Percentiles rank a stretch among this genome's conserved stretches.
These are phyloP conservation scores for Taxillus chinensis DNA, from an alignment of 164 flowering plant species.

Conservation along the genomic window DNA sequence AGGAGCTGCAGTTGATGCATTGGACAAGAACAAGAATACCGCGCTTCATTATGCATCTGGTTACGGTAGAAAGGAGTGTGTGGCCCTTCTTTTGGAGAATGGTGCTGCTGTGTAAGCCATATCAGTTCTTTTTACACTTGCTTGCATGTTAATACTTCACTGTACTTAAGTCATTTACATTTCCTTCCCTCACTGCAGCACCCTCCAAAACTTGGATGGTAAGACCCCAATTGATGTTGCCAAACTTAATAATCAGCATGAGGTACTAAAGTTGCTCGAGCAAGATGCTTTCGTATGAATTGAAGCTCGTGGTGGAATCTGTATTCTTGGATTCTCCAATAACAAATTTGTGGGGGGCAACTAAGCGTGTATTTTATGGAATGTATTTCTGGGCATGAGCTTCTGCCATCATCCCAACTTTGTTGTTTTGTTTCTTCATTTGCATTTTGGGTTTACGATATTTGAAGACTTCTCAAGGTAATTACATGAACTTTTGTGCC, in stretches of 20 bases:
- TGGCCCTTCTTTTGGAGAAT: slow-evolving; percentile 72
- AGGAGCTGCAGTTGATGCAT: slow-evolving; percentile 78
- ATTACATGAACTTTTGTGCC: no score
- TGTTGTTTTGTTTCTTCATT: no score
- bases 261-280: slow-evolving; percentile 82
- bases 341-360: no score
- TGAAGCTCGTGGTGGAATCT: background rate
- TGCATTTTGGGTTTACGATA: no score
- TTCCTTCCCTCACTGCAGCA: slow-evolving; percentile 33
- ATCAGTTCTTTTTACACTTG: background rate
- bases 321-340: slow-evolving; percentile 1
- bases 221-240: slow-evolving; percentile 96
- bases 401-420: no score
- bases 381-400: no score
- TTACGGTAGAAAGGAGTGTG: slow-evolving; percentile 95
- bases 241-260: slow-evolving; percentile 81
- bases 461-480: no score
- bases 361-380: no score
- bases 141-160: background rate
- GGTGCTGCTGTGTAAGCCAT: slow-evolving; percentile 93
- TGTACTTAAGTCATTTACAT: background rate
- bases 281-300: slow-evolving; percentile 81
- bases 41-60: slow-evolving; percentile 99
- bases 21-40: slow-evolving; percentile 90
- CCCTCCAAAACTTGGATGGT: slow-evolving; percentile 91